Evolutionary conservation across 768 basidiomycete genomes (phyloP).

Genomic region (Tylopilus intermedius): DNA sequence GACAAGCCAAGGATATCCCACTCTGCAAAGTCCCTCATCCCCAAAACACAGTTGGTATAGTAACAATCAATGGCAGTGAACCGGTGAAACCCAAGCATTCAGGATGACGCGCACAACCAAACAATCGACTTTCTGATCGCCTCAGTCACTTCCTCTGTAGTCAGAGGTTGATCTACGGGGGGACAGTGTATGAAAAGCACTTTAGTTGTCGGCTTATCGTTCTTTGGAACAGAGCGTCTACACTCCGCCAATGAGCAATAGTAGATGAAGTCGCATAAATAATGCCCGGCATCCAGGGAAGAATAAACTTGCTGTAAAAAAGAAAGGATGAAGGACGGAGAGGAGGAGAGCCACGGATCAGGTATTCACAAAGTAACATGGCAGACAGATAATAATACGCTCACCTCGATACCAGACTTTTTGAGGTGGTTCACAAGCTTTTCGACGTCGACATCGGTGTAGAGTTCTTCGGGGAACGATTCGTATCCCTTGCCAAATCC

Average conservation of each 20-base stretch:
- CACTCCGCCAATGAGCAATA: slow-evolving; percentile 73
- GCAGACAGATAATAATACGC: slow-evolving; percentile 2
- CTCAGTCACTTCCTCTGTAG: slow-evolving; percentile 62
- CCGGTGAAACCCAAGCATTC: slow-evolving; percentile 2
- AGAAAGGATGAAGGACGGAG: neutral
- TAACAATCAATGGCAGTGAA: neutral
- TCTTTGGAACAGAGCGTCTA: slow-evolving; percentile 37
- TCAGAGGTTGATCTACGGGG: slow-evolving; percentile 59
- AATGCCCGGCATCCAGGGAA: slow-evolving; percentile 74
- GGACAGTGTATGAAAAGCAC: slow-evolving; percentile 73
- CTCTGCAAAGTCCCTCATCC: slow-evolving; percentile 23
- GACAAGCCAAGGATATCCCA: slow-evolving; percentile 3
- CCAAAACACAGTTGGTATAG: slow-evolving; percentile 16
- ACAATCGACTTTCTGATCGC: slow-evolving; percentile 56
- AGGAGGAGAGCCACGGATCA: slow-evolving; percentile 1
- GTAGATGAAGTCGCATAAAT: slow-evolving; percentile 71
- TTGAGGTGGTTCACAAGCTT: slow-evolving; percentile 36
- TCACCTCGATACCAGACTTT: slow-evolving; percentile 29
- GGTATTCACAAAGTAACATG: slow-evolving; percentile 1
- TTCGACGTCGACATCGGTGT: slow-evolving; percentile 34
- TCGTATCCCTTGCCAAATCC: slow-evolving; percentile 37
- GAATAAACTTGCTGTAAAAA: slow-evolving; percentile 55
- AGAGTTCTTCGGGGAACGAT: slow-evolving; percentile 32
- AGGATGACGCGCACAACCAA: slow-evolving; percentile 44
- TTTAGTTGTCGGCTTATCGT: slow-evolving; percentile 30